Base-by-base conservation (phyloP, 1,284 basidiomycete genomes). In the Moesziomyces sp. region DNA sequence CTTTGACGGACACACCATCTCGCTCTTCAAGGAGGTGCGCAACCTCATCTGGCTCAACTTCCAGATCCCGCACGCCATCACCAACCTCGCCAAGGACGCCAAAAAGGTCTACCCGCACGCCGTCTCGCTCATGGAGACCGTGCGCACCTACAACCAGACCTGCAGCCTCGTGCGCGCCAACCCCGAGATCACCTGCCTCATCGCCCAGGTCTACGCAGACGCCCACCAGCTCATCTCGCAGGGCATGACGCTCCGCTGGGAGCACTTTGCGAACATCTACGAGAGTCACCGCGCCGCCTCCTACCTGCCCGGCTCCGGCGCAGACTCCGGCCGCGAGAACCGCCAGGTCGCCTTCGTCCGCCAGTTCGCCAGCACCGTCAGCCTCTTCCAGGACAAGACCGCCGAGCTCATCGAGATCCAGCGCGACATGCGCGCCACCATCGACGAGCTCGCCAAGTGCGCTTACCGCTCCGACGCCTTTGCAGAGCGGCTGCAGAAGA, bases 91-190 rank as follows among this genome's bases (percentile, higher is more conserved):
- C 45, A 98, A 97, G 86, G 95, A 99, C 79, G 95, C 95, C 70
- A 98, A 97, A 87, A 88, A 94, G 75, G 94, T 99, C 49, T 98
- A 99, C 83, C 95, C 96, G 0, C 94, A 97, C 86, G 97, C 97
- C 3, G 96, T 98, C 66, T 74, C 77, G 21, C 86, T 99, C 84
- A 97, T 98, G 94, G 95, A 99, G 87, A 96, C 94, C 0, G 93
- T 98, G 14, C 87, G 95, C 79, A 98, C 94, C 23, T 97, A 98
- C 85, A 92, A 92, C 18, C 96, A 98, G 87, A 97, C 93, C 0
- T 86, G 95, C 81, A 92, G 93, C 78, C 86, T 97, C 76, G 91
- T 98, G 74, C 91, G 58, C n/a, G 62, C 71, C 52, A 93, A 96
- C 82, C 91, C 91, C 77, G 93, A 91, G 4, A 94, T 98, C 77